These are phyloP conservation scores for Penicillium polonicum DNA, from an alignment of 2,329 filamentous ascomycete species.

Conservation along the genomic window DNA sequence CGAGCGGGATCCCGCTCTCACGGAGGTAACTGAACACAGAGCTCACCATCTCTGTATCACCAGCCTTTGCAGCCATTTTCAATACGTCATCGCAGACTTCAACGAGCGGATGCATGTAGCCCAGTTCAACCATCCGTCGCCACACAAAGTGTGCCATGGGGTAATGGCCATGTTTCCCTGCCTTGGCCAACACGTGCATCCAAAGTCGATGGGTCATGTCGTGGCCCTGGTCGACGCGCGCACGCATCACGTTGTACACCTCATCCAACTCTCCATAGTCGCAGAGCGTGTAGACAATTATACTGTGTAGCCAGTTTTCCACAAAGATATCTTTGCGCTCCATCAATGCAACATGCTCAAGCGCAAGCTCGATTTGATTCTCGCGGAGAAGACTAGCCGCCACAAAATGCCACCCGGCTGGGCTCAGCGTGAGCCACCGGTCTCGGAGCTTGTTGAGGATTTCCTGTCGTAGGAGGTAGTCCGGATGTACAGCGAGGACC, in stretches of 20 bases:
- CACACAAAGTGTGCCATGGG: conserved; percentile 69
- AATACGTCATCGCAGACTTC: conserved; percentile 68
- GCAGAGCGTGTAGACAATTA: conserved; percentile 71
- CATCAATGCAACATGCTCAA: conserved; percentile 68
- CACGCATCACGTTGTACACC: conserved; percentile 65
- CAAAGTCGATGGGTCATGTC: conserved; percentile 60
- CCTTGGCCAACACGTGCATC: conserved; percentile 72
- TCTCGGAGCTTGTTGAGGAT: conserved; percentile 65
- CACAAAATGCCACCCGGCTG: conserved; percentile 64
- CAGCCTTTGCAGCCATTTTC: conserved; percentile 66
- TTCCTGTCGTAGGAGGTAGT: conserved; percentile 71
- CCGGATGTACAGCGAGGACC: conserved; percentile 77
- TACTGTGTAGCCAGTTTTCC: conserved; percentile 72
- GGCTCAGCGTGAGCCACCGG: conserved; percentile 66
- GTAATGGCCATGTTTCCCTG: conserved; percentile 62
- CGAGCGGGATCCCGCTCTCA: conserved; percentile 55
- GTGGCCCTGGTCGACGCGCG: conserved; percentile 50
- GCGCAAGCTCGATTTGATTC: conserved; percentile 75
- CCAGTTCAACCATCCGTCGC: conserved; percentile 61
- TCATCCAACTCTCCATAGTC: conserved; percentile 74
- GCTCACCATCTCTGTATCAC: conserved; percentile 67
- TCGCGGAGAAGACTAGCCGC: conserved; percentile 76
- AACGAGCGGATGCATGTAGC: conserved; percentile 61
- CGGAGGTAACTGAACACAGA: conserved; percentile 67
- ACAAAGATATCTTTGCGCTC: conserved; percentile 55